Evolutionary conservation across 306 rosid genomes (phyloP), one percentile per base, ranked within the genome.

Genomic region (Rosa multiflora): DNA sequence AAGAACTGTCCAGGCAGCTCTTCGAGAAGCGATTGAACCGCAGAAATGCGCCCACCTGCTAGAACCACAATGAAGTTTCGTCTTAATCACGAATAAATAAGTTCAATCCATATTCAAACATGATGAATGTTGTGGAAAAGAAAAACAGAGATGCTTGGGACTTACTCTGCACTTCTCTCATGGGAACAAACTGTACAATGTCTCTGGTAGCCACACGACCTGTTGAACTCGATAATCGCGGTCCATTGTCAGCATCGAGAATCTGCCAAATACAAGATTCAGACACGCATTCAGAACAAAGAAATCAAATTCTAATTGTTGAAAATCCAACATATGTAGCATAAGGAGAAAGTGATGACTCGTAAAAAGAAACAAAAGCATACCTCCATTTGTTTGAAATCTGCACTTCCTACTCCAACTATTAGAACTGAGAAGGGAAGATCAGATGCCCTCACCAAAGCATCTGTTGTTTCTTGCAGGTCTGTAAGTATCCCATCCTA

Each of bases 401-500:
- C 91, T 29, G 97, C 98, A 46, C 39, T 71, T 47, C 98, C 99
- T 66, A 95, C 96, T 70, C 99, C 99, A 62, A 95, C 97, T 42
- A 95, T 82, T 12, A 95, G 98, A 82, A 95, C 21, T 4, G 98
- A 92, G 21, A 95, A 48, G 20, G 97, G 99, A 77, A 95, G 94
- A 75, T 95, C 95, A 77, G 96, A 95, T 77, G 98, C 96, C 68
- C 75, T 90, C 32, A 95, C 98, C 73, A 95, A 15, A 78, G 97
- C 89, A 32, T 93, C 83, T 75, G 79, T 89, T 69, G 99, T 88
- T 81, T 95, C 98, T 87, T 93, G 98, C 44, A 93, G 89, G 80
- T 95, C 98, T 3, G 98, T 84, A 56, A 95, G 89, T 55, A 93
- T 87, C 75, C 99, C 99, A 83, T 95, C 98, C 99, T 95, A 53